Conservation (phyloP, 192 early-diverging fungal genomes). For the Rhizophagus sp. region DNA sequence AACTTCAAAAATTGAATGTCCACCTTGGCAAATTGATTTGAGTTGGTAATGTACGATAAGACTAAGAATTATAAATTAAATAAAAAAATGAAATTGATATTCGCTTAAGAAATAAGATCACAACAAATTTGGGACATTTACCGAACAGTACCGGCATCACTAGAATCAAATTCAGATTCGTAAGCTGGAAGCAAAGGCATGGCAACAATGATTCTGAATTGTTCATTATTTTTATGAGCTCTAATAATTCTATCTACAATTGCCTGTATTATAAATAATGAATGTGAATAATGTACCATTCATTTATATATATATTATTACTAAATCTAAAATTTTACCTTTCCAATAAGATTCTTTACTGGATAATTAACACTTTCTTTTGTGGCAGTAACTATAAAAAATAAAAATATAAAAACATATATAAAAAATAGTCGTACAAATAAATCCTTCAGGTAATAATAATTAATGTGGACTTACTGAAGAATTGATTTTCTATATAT, state of each 20-base stretch:
- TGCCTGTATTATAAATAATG: slow-evolving; percentile 36
- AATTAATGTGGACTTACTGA: slow-evolving; percentile 51
- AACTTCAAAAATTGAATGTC: slow-evolving; percentile 65
- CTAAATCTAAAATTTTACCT: slow-evolving; percentile 27
- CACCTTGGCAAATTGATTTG: slow-evolving; percentile 75
- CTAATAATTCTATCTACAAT: slow-evolving; percentile 75
- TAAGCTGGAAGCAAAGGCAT: slow-evolving; percentile 92
- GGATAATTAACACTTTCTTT: slow-evolving; percentile 44
- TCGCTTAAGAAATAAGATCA: neutral
- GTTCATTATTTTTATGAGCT: slow-evolving; percentile 66
- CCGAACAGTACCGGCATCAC: slow-evolving; percentile 72
- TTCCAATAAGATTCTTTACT: slow-evolving; percentile 82
- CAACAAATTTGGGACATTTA: slow-evolving; percentile 25
- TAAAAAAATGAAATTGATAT: neutral
- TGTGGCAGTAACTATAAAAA: slow-evolving; percentile 50
- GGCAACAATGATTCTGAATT: slow-evolving; percentile 78
- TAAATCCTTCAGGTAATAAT: no score
- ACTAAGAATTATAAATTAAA: slow-evolving; percentile 19
- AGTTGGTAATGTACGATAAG: slow-evolving; percentile 85
- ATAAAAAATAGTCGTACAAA: no score
- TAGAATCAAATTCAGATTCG: slow-evolving; percentile 75
- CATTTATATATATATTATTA: neutral
- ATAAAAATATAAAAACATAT: neutral
- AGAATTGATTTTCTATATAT: slow-evolving; percentile 96
- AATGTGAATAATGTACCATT: neutral